A percentile compares a stretch with the other conserved stretches of the same genome.
phyloP scores from a whole-genome alignment of 2,329 filamentous ascomycete species.

The Xylaria hypoxylon region DNA sequence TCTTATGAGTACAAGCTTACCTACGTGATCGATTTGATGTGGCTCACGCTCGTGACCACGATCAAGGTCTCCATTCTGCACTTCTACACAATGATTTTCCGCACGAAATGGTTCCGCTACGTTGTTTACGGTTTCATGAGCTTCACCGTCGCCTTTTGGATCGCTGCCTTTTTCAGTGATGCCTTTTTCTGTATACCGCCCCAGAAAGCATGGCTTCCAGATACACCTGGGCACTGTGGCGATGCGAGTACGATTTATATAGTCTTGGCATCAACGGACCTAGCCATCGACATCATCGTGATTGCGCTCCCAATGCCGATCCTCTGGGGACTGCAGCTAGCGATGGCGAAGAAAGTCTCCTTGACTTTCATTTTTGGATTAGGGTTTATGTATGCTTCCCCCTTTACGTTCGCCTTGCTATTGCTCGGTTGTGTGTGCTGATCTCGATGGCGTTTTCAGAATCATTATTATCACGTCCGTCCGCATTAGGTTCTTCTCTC shows the following conservation, averaged over 20 bases:
- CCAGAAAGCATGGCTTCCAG: slow-evolving; percentile 26
- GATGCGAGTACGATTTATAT: slow-evolving; percentile 26
- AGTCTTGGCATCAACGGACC: slow-evolving; percentile 11
- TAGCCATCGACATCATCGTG: slow-evolving; percentile 32
- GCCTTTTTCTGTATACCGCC: slow-evolving; percentile 31
- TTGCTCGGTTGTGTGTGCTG: neutral
- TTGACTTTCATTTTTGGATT: slow-evolving; percentile 40
- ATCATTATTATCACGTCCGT: too few relatives aligned
- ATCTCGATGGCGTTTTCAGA: too few relatives aligned
- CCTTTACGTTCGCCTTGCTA: neutral
- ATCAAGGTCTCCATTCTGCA: slow-evolving; percentile 41
- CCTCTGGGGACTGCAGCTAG: slow-evolving; percentile 37
- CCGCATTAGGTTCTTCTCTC: too few relatives aligned
- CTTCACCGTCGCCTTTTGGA: slow-evolving; percentile 23
- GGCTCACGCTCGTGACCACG: slow-evolving; percentile 25
- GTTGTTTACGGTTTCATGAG: slow-evolving; percentile 23
- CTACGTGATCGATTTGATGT: slow-evolving; percentile 32
- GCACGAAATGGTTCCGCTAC: slow-evolving; percentile 8
- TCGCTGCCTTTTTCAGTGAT: slow-evolving; percentile 31
- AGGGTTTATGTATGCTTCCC: slow-evolving; percentile 39
- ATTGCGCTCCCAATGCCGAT: slow-evolving; percentile 38
- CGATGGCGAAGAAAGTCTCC: slow-evolving; percentile 30
- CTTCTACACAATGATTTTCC: slow-evolving; percentile 38
- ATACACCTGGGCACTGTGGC: slow-evolving; percentile 28
- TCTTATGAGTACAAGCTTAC: neutral